phyloP scores from a whole-genome alignment of 176 grass and related monocot genomes.

The Oryza meyeriana region DNA sequence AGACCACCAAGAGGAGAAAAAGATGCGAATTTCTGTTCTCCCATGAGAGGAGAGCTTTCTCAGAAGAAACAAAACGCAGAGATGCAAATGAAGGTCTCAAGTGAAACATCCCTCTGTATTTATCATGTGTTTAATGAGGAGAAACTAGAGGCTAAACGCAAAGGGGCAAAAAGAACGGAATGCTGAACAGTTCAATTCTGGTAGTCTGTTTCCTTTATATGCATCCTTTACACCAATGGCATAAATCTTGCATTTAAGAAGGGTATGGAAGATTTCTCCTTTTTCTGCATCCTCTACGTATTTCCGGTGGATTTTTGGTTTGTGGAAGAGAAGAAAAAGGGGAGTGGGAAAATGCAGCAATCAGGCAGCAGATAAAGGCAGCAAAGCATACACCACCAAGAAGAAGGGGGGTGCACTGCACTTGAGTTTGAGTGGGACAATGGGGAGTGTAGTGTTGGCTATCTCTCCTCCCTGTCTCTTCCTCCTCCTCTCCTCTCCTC shows the following conservation, averaged over 20 bases:
- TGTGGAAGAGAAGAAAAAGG: constrained; percentile 13
- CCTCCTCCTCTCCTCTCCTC: neutral
- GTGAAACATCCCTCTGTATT: constrained; percentile 32
- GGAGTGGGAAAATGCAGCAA: constrained; percentile 22
- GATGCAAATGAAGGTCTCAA: constrained; percentile 26
- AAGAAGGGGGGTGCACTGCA: constrained; percentile 12
- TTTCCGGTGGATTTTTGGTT: neutral
- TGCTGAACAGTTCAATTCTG: constrained; percentile 18
- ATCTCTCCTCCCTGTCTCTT: neutral
- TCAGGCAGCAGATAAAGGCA: constrained; percentile 27
- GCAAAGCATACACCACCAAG: neutral
- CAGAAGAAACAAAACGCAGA: constrained; percentile 24
- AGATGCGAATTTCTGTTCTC: constrained; percentile 8
- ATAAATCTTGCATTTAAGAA: constrained; percentile 29
- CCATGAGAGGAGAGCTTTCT: constrained; percentile 37
- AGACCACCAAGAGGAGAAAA: neutral
- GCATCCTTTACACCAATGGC: constrained; percentile 10
- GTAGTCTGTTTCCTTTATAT: constrained; percentile 16
- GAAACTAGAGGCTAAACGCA: constrained; percentile 14
- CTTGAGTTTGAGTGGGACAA: constrained; percentile 37
- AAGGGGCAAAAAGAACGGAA: neutral
- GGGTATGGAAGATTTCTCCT: constrained; percentile 23
- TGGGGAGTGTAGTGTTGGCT: constrained; percentile 35
- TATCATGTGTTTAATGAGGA: constrained; percentile 23
- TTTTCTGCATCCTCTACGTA: neutral